A percentile compares a stretch with the other conserved stretches of the same genome.
Evolutionary conservation across 352 stramenopile species (phyloP).

Genomic region (Phytopythium oedochilum): DNA sequence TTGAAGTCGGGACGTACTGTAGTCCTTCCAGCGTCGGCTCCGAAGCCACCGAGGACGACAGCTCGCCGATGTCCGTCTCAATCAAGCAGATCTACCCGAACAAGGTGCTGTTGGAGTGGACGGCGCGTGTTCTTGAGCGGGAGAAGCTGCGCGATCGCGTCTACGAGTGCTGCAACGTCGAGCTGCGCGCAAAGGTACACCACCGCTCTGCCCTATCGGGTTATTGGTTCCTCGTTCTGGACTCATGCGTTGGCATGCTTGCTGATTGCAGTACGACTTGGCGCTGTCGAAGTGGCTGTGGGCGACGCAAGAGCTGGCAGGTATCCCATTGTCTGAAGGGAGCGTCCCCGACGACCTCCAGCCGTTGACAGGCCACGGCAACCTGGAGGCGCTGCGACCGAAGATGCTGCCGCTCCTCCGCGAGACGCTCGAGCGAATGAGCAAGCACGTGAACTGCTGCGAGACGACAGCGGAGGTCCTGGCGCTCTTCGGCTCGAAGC

Average conservation of each 20-base stretch:
- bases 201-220: not conserved
- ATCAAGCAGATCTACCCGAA: slow-evolving; percentile 51
- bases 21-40: slow-evolving; percentile 3
- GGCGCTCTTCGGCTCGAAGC: slow-evolving; percentile 55
- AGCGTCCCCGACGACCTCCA: not conserved
- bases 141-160: slow-evolving; percentile 39
- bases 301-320: slow-evolving; percentile 33
- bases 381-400: slow-evolving; percentile 45
- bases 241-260: not conserved
- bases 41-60: slow-evolving; percentile 12
- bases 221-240: not conserved
- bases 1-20: slow-evolving; percentile 52
- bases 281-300: slow-evolving; percentile 72
- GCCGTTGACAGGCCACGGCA: slow-evolving; percentile 15
- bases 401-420: slow-evolving; percentile 38
- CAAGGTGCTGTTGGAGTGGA: slow-evolving; percentile 43
- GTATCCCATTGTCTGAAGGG: slow-evolving; percentile 5
- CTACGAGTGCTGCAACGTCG: slow-evolving; percentile 38
- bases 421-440: slow-evolving; percentile 37
- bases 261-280: slow-evolving; percentile 48
- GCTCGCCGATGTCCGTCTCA: slow-evolving; percentile 3
- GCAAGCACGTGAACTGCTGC: slow-evolving; percentile 37
- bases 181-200: slow-evolving; percentile 49
- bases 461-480: slow-evolving; percentile 65
- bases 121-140: slow-evolving; percentile 33